Percentiles rank a stretch among this genome's conserved stretches.
phyloP scores from a whole-genome alignment of 129 eudicot species.

The Ambrosia artemisiifolia region DNA sequence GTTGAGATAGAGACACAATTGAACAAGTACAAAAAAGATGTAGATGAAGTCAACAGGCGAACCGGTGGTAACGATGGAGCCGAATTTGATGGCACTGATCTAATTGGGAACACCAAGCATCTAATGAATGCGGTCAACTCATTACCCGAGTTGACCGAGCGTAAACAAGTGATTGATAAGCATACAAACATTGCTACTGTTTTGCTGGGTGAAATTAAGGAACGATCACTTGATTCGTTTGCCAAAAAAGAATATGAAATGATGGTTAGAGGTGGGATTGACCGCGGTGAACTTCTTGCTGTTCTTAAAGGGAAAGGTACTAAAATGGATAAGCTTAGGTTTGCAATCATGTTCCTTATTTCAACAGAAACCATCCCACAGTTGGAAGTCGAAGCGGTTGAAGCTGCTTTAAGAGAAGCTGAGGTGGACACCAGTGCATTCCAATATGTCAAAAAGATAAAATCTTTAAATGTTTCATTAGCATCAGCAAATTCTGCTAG shows the following conservation, averaged over 20 bases:
- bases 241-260: conserved; percentile 85
- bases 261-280: conserved; percentile 93
- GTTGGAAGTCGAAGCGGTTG: conserved; percentile 77
- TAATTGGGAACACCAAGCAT: conserved; percentile 83
- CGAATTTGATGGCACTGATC: conserved; percentile 85
- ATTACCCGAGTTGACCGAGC: conserved; percentile 80
- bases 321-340: conserved; percentile 79
- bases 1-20: conserved; percentile 87
- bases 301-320: conserved; percentile 91
- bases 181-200: conserved; percentile 94
- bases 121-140: conserved; percentile 89
- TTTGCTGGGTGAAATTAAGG: conserved; percentile 84
- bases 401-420: conserved; percentile 70
- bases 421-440: conserved; percentile 91
- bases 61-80: conserved; percentile 80
- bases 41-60: conserved; percentile 81
- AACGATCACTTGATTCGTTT: conserved; percentile 80
- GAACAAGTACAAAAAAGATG: conserved; percentile 80
- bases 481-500: conserved; percentile 86
- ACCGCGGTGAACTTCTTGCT: conserved; percentile 65
- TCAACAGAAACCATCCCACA: conserved; percentile 70
- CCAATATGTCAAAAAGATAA: conserved; percentile 92
- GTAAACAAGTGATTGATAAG: conserved; percentile 83
- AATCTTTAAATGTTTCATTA: conserved; percentile 69
- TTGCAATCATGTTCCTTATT: conserved; percentile 88